A percentile compares a stretch with the other conserved stretches of the same genome.
phyloP scores from a whole-genome alignment of 495 filamentous ascomycete genomes.

The Pseudoneurospora amorphoporcata region DNA sequence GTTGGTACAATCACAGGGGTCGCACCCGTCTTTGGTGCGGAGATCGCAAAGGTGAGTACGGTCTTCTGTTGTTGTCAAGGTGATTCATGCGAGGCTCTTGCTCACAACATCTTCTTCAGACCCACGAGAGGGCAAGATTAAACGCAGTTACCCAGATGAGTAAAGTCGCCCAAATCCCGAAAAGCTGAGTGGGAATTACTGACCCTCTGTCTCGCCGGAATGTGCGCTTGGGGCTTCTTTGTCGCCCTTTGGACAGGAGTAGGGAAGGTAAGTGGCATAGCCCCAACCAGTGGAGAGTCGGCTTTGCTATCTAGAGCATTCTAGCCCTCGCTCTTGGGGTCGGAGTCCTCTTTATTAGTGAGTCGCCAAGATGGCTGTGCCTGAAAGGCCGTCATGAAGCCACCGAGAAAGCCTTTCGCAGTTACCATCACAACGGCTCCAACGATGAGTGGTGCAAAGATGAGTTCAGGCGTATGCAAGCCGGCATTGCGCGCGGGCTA shows the following conservation, averaged over 20 bases:
- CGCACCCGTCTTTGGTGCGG: slow-evolving; percentile 34
- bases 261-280: slow-evolving; percentile 27
- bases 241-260: slow-evolving; percentile 31
- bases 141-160: slow-evolving; percentile 34
- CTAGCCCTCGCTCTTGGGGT: slow-evolving; percentile 39
- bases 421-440: slow-evolving; percentile 34
- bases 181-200: not conserved
- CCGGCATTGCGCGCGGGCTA: slow-evolving; percentile 32
- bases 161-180: not conserved
- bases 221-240: slow-evolving; percentile 45
- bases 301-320: slow-evolving; percentile 42
- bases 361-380: slow-evolving; percentile 49
- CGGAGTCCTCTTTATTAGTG: slow-evolving; percentile 42
- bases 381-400: slow-evolving; percentile 38
- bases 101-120: slow-evolving; percentile 27
- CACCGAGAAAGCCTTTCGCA: slow-evolving; percentile 30
- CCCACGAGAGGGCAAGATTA: slow-evolving; percentile 37
- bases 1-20: slow-evolving; percentile 42
- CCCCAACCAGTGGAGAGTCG: slow-evolving; percentile 42
- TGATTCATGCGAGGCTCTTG: slow-evolving; percentile 15
- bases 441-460: slow-evolving; percentile 35
- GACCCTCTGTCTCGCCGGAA: slow-evolving; percentile 21
- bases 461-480: slow-evolving; percentile 38
- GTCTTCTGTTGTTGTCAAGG: slow-evolving; percentile 19
- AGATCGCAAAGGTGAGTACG: slow-evolving; percentile 27